Percentiles rank a stretch among this genome's conserved stretches.
Conservation (phyloP, 2,329 filamentous ascomycete genomes). For the Penicillium sp. region DNA sequence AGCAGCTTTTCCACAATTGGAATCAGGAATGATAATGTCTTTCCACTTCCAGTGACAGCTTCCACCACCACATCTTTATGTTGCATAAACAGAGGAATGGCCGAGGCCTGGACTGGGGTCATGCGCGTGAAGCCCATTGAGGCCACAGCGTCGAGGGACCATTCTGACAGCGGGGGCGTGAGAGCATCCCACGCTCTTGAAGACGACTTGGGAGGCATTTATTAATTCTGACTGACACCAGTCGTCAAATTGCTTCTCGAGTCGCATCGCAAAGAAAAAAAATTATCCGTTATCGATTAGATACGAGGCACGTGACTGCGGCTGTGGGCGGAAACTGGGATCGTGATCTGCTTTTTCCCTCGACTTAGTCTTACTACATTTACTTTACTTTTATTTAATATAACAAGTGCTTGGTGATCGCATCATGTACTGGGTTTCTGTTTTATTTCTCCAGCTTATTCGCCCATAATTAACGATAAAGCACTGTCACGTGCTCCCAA, state of each 20-base stretch:
- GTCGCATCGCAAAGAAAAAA: conserved; percentile 21
- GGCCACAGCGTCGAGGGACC: conserved; percentile 79
- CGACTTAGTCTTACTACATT: conserved; percentile 10
- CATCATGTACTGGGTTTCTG: conserved; percentile 9
- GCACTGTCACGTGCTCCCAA: conserved; percentile 6
- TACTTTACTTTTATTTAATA: conserved; percentile 2
- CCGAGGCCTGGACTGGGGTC: conserved; percentile 92
- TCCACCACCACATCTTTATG: conserved; percentile 94
- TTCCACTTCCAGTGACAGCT: conserved; percentile 87
- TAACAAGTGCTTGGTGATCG: not conserved
- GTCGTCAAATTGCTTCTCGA: conserved; percentile 1
- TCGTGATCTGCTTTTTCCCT: conserved; percentile 18
- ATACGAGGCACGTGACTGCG: conserved; percentile 32
- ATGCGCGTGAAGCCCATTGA: conserved; percentile 84
- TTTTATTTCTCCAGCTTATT: conserved; percentile 1
- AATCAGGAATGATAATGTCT: conserved; percentile 82
- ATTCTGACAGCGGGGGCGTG: conserved; percentile 71
- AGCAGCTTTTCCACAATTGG: conserved; percentile 81
- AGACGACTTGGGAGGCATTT: conserved; percentile 47
- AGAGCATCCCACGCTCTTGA: conserved; percentile 67
- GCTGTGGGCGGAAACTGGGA: conserved; percentile 19
- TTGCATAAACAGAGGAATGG: conserved; percentile 81
- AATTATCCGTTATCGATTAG: conserved; percentile 36
- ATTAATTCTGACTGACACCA: not conserved
- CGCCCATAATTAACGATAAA: conserved; percentile 8